Percentiles rank a stretch among this genome's conserved stretches.
Conservation (phyloP, 768 basidiomycete species). For the Mycena capillaripes region DNA sequence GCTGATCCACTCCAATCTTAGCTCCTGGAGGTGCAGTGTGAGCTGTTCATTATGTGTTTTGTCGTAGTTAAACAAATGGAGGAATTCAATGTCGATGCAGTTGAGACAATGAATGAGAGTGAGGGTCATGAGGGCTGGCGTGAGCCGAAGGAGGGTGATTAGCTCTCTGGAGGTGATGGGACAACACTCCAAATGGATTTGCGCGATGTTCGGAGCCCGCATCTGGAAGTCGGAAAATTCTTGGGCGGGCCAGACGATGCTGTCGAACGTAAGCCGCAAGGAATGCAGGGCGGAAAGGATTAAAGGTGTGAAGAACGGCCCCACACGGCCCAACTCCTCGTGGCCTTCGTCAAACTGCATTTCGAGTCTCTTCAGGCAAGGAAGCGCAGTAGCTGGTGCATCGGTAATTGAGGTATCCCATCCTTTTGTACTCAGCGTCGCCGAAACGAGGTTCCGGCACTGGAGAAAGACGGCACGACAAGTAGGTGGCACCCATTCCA, state of each 20-base stretch:
- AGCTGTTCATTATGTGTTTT: not conserved
- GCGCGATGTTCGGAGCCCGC: not conserved
- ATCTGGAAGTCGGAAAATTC: not conserved
- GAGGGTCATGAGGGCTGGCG: not conserved
- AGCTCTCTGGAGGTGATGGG: not conserved
- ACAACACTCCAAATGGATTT: not conserved
- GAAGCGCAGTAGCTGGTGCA: not conserved
- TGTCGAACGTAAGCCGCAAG: not conserved
- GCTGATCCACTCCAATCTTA: not conserved
- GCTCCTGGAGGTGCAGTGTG: not conserved
- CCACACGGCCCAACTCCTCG: not conserved
- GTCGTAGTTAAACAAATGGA: not conserved
- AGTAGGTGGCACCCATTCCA: not conserved
- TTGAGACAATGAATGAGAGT: not conserved
- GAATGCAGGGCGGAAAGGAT: not conserved
- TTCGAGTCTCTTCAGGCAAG: not conserved
- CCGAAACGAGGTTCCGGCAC: not conserved
- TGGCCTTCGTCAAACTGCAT: not conserved
- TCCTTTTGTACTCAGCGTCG: not conserved
- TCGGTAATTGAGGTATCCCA: not conserved
- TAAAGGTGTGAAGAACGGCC: not conserved
- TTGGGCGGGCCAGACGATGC: not conserved
- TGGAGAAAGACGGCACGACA: not conserved
- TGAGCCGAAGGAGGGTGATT: not conserved
- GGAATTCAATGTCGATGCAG: not conserved